Conservation (phyloP, 2,329 filamentous ascomycete species). For the Penicillium occitanis region DNA sequence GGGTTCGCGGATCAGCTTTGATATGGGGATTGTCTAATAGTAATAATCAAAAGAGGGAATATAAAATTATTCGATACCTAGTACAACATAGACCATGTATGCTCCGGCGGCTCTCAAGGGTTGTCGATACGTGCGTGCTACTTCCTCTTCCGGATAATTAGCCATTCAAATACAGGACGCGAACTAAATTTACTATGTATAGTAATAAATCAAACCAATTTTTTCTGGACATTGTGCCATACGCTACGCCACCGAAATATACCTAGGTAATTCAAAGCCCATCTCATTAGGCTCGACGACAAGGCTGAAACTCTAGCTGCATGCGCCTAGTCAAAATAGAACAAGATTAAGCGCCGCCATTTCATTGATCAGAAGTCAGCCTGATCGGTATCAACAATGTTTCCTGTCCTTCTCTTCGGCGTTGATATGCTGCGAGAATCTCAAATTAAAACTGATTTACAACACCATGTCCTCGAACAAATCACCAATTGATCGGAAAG, state of each 20-base stretch:
- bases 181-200: background rate
- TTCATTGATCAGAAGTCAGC: background rate
- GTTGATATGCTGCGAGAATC: background rate
- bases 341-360: background rate
- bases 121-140: background rate
- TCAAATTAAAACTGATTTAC: background rate
- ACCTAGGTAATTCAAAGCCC: background rate
- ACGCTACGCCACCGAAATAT: background rate
- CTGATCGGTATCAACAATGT: background rate
- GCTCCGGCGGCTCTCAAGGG: background rate
- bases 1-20: constrained; percentile 21
- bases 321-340: background rate
- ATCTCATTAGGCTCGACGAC: background rate
- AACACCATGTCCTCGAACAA: background rate
- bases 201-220: background rate
- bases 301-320: background rate
- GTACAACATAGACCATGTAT: background rate
- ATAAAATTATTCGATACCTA: background rate
- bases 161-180: background rate
- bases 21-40: background rate
- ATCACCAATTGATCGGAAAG: background rate
- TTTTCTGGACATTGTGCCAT: background rate
- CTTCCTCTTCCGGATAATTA: background rate
- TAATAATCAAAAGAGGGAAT: background rate
- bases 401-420: background rate